Percentiles rank a stretch among this genome's conserved stretches.
Conservation (phyloP, 176 grass and related monocot species). For the Tillandsia leiboldiana region DNA sequence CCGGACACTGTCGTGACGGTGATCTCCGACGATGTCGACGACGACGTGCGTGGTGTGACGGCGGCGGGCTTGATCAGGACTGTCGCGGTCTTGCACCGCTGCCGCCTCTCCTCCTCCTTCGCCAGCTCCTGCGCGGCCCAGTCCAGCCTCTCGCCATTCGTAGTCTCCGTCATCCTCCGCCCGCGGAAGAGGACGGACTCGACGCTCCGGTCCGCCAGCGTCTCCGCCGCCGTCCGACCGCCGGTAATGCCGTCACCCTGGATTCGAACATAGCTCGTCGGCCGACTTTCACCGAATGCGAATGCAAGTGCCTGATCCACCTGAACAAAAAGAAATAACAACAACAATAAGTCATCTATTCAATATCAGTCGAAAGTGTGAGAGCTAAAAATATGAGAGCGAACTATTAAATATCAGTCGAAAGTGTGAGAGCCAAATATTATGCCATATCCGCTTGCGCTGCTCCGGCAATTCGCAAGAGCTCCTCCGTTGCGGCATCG, state of each 20-base stretch:
- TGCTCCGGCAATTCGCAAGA: constrained; percentile 47
- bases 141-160: constrained; percentile 61
- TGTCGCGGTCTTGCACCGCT: constrained; percentile 34
- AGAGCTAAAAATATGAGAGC: no score
- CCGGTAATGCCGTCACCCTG: constrained; percentile 44
- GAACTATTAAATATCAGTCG: not conserved
- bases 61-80: constrained; percentile 48
- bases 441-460: constrained; percentile 69
- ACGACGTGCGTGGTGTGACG: constrained; percentile 44
- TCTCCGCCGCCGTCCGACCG: constrained; percentile 32
- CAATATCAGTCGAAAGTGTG: not conserved
- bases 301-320: constrained; percentile 79
- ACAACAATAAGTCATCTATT: not conserved
- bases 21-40: constrained; percentile 51
- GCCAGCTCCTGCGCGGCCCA: constrained; percentile 45
- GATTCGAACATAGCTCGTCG: constrained; percentile 58
- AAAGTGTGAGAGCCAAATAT: not conserved
- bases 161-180: constrained; percentile 54
- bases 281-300: constrained; percentile 58
- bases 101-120: constrained; percentile 44
- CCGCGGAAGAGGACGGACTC: constrained; percentile 63
- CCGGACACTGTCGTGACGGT: constrained; percentile 49
- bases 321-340: constrained; percentile 3
- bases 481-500: constrained; percentile 11
- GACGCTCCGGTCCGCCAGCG: constrained; percentile 45